A percentile compares a stretch with the other conserved stretches of the same genome.
Evolutionary conservation across 73 alveolate species (phyloP).

Genomic region (Strombidium stylifer): DNA sequence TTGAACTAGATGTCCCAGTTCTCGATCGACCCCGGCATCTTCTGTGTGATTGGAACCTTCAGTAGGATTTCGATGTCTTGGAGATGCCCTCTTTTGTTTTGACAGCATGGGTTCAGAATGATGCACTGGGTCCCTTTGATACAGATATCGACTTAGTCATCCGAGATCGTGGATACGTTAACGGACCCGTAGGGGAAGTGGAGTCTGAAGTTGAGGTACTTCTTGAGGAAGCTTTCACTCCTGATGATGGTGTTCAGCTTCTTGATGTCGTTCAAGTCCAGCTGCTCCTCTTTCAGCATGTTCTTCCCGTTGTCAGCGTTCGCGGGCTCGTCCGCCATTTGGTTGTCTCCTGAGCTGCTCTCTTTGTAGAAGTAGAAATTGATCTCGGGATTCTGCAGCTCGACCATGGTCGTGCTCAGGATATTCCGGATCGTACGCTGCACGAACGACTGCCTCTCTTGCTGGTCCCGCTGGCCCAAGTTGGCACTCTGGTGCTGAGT

Average conservation of each 20-base stretch:
- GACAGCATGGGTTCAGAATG: constrained; percentile 4
- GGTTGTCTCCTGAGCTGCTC: no score
- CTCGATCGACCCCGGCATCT: constrained; percentile 28
- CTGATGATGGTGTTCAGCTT: no score
- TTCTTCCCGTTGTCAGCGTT: no score
- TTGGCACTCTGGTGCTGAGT: neutral
- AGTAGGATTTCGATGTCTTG: neutral
- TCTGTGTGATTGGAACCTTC: constrained; percentile 48
- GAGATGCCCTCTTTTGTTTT: constrained; percentile 4
- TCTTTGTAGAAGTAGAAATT: constrained; percentile 24
- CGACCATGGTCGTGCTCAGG: constrained; percentile 19
- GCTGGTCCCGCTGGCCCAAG: neutral
- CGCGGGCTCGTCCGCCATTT: no score
- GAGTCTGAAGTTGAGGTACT: no score
- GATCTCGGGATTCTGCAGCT: constrained; percentile 1
- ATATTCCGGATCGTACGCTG: constrained; percentile 22
- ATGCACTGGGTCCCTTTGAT: no score
- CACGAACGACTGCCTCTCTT: neutral
- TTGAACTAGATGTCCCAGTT: constrained; percentile 26
- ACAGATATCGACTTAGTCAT: no score
- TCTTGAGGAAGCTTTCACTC: no score
- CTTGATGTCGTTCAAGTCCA: no score
- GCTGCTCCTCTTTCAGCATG: no score
- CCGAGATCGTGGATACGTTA: no score
- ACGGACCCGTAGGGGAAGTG: no score